A percentile compares a stretch with the other conserved stretches of the same genome.
phyloP scores from a whole-genome alignment of 139 green algal species.

The Dunaliella sp. region DNA sequence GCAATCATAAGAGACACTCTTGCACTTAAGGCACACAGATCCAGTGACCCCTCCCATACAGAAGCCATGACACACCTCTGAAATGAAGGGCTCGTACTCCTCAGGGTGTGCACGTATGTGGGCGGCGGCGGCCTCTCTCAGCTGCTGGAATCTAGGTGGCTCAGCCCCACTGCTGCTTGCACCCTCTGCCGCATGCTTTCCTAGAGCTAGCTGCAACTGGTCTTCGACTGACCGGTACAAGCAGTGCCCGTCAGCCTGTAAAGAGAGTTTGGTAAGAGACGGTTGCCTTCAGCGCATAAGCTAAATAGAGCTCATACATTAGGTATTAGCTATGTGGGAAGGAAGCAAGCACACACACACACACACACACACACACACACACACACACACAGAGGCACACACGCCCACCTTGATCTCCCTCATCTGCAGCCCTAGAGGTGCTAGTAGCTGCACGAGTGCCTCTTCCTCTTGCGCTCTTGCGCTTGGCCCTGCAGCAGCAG shows the following conservation, averaged over 20 bases:
- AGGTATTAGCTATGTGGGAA: neutral
- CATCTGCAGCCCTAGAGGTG: constrained; percentile 64
- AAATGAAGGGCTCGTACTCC: constrained; percentile 39
- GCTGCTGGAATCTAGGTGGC: constrained; percentile 37
- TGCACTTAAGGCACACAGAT: no score
- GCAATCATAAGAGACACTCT: no score
- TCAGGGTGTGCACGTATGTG: constrained; percentile 75
- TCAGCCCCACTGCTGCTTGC: neutral
- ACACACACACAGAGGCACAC: no score
- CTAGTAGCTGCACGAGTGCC: constrained; percentile 60
- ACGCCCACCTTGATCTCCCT: constrained; percentile 67
- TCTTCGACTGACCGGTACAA: constrained; percentile 88
- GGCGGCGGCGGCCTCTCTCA: constrained; percentile 66
- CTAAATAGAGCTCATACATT: neutral
- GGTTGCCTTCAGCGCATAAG: no score
- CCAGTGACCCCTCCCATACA: no score
- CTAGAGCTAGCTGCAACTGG: constrained; percentile 24
- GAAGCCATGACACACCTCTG: no score
- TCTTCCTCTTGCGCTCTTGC: constrained; percentile 64
- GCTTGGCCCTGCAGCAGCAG: constrained; percentile 63
- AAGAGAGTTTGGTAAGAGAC: no score
- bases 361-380: no score
- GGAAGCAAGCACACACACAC: no score
- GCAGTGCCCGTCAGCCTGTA: constrained; percentile 92
- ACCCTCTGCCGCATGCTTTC: neutral